A percentile compares a stretch with the other conserved stretches of the same genome.
Evolutionary conservation across 352 stramenopile genomes (phyloP).

Genomic region (Elongisporangium undulatum): DNA sequence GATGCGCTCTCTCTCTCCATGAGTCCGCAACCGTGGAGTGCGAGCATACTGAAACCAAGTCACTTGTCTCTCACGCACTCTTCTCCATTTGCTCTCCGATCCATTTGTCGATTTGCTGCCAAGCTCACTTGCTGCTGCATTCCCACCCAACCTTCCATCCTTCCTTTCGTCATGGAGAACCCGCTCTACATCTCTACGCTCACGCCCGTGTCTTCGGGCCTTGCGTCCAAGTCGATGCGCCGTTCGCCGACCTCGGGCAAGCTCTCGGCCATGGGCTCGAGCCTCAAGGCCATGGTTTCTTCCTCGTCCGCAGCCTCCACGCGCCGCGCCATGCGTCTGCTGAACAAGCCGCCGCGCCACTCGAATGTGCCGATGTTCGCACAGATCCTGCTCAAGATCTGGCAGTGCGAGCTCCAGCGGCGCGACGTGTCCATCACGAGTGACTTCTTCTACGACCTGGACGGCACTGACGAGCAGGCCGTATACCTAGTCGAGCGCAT

Average conservation of each 20-base stretch:
- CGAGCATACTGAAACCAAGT: neutral
- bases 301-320: neutral
- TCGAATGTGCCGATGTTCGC: conserved; percentile 60
- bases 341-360: conserved; percentile 62
- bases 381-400: conserved; percentile 59
- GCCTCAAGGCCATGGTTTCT: conserved; percentile 31
- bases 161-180: conserved; percentile 25
- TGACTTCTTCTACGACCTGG: conserved; percentile 64
- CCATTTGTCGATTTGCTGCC: neutral
- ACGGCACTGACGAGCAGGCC: conserved; percentile 51
- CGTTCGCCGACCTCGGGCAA: conserved; percentile 59
- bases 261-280: conserved; percentile 21
- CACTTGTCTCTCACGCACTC: neutral
- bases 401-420: conserved; percentile 56
- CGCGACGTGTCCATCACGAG: conserved; percentile 53
- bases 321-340: conserved; percentile 5
- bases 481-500: conserved; percentile 55
- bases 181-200: conserved; percentile 21
- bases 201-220: conserved; percentile 14
- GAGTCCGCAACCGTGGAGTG: neutral
- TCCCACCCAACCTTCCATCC: neutral
- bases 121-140: neutral
- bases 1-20: neutral
- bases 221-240: conserved; percentile 21
- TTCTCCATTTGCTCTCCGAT: neutral